Percentiles rank a stretch among this genome's conserved stretches.
These are phyloP conservation scores for Solanum chiquidenum DNA, from an alignment of 257 asterid species.

Conservation along the genomic window DNA sequence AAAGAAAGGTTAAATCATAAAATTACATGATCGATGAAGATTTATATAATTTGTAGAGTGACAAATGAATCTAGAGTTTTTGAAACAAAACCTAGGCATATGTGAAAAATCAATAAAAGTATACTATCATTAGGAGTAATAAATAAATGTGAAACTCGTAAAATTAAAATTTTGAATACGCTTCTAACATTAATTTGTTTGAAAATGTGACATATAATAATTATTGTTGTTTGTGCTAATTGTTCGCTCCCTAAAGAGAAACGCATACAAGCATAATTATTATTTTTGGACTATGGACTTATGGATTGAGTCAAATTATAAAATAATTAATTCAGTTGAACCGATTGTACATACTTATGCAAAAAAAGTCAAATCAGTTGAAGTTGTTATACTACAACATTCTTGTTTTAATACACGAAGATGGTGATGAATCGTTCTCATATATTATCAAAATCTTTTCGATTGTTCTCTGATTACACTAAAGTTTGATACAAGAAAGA, in stretches of 20 bases:
- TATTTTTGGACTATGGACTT: neutral
- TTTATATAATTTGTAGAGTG: neutral
- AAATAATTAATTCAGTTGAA: neutral
- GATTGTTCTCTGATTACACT: rapidly evolving
- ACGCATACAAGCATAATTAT: neutral
- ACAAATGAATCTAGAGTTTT: neutral
- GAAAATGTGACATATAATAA: neutral
- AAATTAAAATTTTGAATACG: neutral
- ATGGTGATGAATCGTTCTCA: neutral
- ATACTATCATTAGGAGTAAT: neutral
- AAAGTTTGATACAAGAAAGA: too few species aligned
- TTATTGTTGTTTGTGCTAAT: neutral
- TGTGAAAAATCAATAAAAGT: neutral
- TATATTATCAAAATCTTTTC: too few species aligned
- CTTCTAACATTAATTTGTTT: rapidly evolving
- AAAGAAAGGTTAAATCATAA: neutral
- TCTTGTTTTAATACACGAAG: too few species aligned
- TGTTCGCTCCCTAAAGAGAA: neutral
- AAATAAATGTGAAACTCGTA: neutral
- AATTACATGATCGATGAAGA: neutral
- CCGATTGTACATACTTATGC: neutral
- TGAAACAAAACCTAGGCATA: neutral
- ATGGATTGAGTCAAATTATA: neutral
- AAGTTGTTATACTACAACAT: neutral
- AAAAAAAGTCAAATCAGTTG: neutral